Conservation (phyloP, 768 basidiomycete species). For the Tulasnella sp. region DNA sequence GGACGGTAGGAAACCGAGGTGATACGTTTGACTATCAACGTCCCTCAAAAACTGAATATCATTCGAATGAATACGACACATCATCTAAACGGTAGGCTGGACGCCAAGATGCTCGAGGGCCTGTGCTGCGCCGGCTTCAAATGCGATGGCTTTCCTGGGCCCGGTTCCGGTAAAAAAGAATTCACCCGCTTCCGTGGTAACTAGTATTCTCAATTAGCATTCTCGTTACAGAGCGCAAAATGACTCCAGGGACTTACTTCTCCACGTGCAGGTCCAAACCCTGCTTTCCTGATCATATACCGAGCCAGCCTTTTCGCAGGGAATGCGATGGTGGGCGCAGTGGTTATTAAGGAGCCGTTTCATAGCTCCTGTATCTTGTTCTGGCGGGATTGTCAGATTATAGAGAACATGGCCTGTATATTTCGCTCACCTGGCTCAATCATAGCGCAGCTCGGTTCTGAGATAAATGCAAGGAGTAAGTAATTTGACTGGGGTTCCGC, state of each 20-base stretch:
- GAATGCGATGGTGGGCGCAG: neutral
- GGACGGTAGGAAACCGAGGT: too few species aligned
- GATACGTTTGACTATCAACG: neutral
- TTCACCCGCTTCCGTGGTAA: neutral
- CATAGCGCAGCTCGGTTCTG: neutral
- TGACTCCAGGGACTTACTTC: neutral
- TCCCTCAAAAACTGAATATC: neutral
- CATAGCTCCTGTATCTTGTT: neutral
- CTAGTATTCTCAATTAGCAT: neutral
- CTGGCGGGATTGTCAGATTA: neutral
- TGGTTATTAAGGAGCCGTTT: neutral
- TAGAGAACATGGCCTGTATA: too few species aligned
- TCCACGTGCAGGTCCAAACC: neutral
- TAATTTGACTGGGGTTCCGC: neutral
- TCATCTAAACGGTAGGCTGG: neutral
- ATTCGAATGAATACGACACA: neutral
- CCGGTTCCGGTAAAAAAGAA: neutral
- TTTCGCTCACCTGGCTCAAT: neutral
- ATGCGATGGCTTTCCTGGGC: neutral
- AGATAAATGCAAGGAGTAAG: neutral
- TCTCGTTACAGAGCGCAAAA: neutral
- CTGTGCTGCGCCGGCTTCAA: neutral
- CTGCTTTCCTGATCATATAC: neutral
- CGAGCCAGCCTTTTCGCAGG: neutral
- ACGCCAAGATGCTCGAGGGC: neutral